Conservation (phyloP, 2,329 filamentous ascomycete genomes). For the Fusarium sororula region DNA sequence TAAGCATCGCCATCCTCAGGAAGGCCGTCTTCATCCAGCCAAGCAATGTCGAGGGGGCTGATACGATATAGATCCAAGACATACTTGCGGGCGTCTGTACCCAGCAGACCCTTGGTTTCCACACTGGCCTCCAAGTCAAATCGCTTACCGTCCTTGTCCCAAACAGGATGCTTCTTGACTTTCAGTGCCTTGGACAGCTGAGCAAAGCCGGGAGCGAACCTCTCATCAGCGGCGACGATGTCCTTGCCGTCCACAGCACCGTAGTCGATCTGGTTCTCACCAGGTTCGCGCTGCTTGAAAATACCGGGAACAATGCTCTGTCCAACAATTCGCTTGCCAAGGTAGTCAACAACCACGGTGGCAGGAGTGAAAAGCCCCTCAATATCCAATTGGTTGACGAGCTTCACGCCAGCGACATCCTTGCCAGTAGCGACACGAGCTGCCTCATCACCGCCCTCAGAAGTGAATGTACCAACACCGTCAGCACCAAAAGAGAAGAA, state of each 20-base stretch:
- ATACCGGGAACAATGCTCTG: conserved; percentile 99
- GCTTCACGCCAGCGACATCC: conserved; percentile 91
- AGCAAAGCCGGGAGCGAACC: conserved; percentile 84
- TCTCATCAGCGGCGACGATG: conserved; percentile 87
- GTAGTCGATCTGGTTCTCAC: conserved; percentile 99
- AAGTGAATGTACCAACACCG: conserved; percentile 95
- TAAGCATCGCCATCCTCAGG: conserved; percentile 66
- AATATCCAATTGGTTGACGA: conserved; percentile 97
- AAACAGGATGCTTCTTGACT: conserved; percentile 94
- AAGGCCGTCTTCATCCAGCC: conserved; percentile 80
- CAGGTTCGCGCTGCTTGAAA: conserved; percentile 97
- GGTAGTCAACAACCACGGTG: conserved; percentile 95
- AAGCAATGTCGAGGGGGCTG: conserved; percentile 88
- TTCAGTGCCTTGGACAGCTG: conserved; percentile 90
- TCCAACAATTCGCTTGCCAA: conserved; percentile 95
- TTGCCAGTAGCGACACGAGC: conserved; percentile 96
- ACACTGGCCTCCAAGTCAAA: conserved; percentile 95
- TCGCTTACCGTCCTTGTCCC: conserved; percentile 93
- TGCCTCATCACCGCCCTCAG: conserved; percentile 95
- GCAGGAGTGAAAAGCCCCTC: conserved; percentile 93
- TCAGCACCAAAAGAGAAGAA: conserved; percentile 99
- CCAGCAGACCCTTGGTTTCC: conserved; percentile 96
- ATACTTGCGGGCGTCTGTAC: conserved; percentile 96
- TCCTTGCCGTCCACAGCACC: conserved; percentile 98
- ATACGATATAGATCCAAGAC: conserved; percentile 96